Base-by-base conservation (phyloP, 352 stramenopile species). In the Phytophthora syringae region DNA sequence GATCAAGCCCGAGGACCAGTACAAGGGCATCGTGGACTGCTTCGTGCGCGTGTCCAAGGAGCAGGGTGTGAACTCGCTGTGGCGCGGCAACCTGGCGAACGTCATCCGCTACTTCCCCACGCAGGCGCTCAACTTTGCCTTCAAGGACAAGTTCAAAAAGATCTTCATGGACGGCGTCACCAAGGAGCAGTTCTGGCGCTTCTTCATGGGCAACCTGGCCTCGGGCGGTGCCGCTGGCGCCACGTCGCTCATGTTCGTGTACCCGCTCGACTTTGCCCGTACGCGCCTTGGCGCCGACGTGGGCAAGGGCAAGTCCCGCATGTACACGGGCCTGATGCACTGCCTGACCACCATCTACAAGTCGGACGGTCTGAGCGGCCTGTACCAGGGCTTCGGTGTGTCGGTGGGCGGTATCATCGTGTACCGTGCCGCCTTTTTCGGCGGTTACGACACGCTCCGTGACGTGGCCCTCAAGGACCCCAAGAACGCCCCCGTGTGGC, bases 381-480 rank as follows among this genome's bases (percentile, higher is more conserved):
- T 99, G 51, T 99, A 99, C 94, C 98, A 99, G 76, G 98, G 98
- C 80, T 99, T 99, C 70, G 97, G 96, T 75, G 91, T 99, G 47
- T 99, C 97, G 51, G 89, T 99, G 55, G 86, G 96, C 80, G 98
- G 98, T 93, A 99, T 97, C 81, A 99, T 99, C 70, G 94, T 98
- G 64, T 99, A 99, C 96, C 96, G 97, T 88, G 97, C 96, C 60
- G 92, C 91, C 28, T 99, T 99, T 91, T 99, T 99, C 76, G 97
- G 97, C 80, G 89, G 98, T 77, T 99, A 99, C 87, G 97, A 99
- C 76, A 99, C 97, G 22, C 76, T 98, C 48, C 97, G 94, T 80
- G 96, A 98, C 71, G 56, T 97, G 36, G 69, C 86, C 13, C 77
- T 97, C 37, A 60, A 66, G 44, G 89, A 96, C 87, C 85, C 86